A percentile compares a stretch with the other conserved stretches of the same genome.
Evolutionary conservation across 441 rosid species (phyloP).

Genomic region (Aleurites moluccanus): DNA sequence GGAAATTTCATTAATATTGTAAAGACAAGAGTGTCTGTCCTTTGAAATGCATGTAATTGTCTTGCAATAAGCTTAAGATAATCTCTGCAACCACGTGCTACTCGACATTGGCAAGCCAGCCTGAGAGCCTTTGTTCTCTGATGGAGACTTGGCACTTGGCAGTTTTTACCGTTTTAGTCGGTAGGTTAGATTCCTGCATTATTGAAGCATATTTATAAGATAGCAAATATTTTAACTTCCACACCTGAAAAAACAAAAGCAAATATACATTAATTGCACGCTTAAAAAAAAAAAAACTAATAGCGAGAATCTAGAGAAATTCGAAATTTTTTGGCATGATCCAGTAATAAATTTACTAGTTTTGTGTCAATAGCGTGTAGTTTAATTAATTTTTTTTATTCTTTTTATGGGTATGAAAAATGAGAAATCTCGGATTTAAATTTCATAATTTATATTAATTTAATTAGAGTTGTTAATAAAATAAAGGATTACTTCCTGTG

Average conservation of each 20-base stretch:
- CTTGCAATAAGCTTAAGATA: constrained; percentile 9
- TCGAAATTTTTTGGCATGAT: background rate
- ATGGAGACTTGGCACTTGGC: constrained; percentile 2
- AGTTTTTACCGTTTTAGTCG: constrained; percentile 22
- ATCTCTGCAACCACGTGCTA: constrained; percentile 38
- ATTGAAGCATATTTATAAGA: background rate
- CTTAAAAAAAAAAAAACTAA: background rate
- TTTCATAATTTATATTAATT: too few species aligned
- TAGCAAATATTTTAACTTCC: background rate
- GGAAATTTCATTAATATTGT: constrained; percentile 22
- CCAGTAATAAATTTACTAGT: too few species aligned
- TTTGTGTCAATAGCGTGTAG: too few species aligned
- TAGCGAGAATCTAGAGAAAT: background rate
- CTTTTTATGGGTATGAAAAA: too few species aligned
- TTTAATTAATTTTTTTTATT: too few species aligned
- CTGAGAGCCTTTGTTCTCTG: constrained; percentile 11
- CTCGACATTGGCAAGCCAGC: constrained; percentile 14
- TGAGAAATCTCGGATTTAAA: too few species aligned
- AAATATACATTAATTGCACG: background rate
- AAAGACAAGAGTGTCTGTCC: constrained; percentile 27
- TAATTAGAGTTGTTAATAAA: too few species aligned
- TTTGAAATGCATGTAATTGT: constrained; percentile 12
- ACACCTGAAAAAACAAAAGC: background rate
- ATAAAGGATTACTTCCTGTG: too few species aligned
- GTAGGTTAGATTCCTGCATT: background rate